Evolutionary conservation across 495 filamentous ascomycete genomes (phyloP).

Genomic region (Staphylotrichum longicolle): DNA sequence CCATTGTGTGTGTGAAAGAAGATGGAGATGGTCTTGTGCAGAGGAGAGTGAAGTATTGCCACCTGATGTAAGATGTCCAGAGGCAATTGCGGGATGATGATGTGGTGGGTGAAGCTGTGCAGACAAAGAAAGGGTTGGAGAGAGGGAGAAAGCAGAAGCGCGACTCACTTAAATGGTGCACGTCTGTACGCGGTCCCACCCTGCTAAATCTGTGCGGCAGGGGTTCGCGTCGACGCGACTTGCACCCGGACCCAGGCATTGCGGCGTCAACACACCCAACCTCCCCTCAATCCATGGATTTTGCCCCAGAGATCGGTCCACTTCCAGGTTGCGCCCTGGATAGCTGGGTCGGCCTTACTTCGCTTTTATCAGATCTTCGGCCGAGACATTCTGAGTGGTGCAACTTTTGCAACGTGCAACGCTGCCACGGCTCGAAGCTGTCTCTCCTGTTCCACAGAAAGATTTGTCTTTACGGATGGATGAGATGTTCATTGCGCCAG

Average conservation of each 20-base stretch:
- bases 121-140: conserved; percentile 21
- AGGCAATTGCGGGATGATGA: conserved; percentile 14
- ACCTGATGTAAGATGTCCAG: conserved; percentile 5
- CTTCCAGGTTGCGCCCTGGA: neutral
- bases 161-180: conserved; percentile 33
- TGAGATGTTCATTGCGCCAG: too few species aligned
- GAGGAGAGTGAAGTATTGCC: conserved; percentile 12
- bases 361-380: conserved; percentile 24
- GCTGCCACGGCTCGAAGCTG: too few species aligned
- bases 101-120: conserved; percentile 10
- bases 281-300: conserved; percentile 1
- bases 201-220: conserved; percentile 19
- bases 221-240: conserved; percentile 28
- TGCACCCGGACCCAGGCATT: conserved; percentile 4
- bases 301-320: conserved; percentile 9
- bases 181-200: conserved; percentile 27
- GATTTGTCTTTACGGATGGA: too few species aligned
- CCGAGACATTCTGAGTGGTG: conserved; percentile 2
- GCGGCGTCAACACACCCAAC: conserved; percentile 16
- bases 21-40: conserved; percentile 2
- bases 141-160: conserved; percentile 13
- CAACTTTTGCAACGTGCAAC: too few species aligned
- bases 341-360: conserved; percentile 7
- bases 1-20: conserved; percentile 52
- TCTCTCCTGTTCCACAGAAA: neutral